These are phyloP conservation scores for Plasmodium adleri DNA, from an alignment of 169 alveolate genomes.

Conservation along the genomic window DNA sequence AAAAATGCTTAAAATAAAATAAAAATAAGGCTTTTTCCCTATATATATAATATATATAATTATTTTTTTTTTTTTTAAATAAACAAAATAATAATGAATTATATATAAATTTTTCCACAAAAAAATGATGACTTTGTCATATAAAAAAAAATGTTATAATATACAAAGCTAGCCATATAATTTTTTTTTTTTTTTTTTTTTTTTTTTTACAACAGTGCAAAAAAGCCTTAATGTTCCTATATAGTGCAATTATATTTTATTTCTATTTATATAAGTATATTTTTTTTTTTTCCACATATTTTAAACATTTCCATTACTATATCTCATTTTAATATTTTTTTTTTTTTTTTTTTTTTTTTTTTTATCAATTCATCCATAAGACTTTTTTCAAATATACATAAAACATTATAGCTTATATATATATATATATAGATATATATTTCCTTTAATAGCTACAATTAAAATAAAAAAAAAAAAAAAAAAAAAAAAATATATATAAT, in stretches of 20 bases:
- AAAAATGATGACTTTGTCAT: conserved; percentile 58
- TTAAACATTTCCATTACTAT: conserved; percentile 14
- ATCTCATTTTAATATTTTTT: conserved; percentile 37
- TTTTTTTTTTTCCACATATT: conserved; percentile 15
- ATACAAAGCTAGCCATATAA: conserved; percentile 63
- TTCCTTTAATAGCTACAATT: conserved; percentile 56
- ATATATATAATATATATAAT: background rate
- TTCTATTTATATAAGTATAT: conserved; percentile 53
- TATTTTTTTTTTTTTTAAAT: conserved; percentile 19
- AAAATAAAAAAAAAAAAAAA: conserved; percentile 23
- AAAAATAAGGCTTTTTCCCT: background rate
- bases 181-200: conserved; percentile 4
- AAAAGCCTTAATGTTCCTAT: conserved; percentile 27
- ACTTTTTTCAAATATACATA: conserved; percentile 17
- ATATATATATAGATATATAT: conserved; percentile 18
- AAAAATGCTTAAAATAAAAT: too few relatives aligned
- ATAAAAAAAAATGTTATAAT: conserved; percentile 25
- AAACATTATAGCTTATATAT: conserved; percentile 31
- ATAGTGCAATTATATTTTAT: conserved; percentile 52
- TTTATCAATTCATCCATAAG: conserved; percentile 27
- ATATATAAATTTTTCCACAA: conserved; percentile 4
- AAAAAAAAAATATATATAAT: background rate
- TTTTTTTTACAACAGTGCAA: conserved; percentile 77
- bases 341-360: conserved; percentile 26
- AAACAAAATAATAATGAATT: conserved; percentile 29